Percentiles rank a stretch among this genome's conserved stretches.
These are phyloP conservation scores for Fusarium armeniacum DNA, from an alignment of 2,329 filamentous ascomycete genomes.

Conservation along the genomic window DNA sequence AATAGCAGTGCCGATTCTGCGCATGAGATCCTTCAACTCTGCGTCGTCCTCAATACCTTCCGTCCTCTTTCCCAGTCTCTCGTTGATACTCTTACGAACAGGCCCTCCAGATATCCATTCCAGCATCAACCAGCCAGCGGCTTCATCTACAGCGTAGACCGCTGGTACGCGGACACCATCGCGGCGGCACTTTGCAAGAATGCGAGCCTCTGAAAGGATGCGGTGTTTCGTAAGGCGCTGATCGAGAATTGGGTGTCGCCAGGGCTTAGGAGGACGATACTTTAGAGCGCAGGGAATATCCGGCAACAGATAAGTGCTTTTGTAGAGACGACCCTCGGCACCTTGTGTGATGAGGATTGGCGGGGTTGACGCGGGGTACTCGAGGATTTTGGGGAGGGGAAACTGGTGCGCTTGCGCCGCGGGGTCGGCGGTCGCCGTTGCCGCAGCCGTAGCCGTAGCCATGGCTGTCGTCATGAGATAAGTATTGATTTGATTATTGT, in stretches of 20 bases:
- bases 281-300: slow-evolving; percentile 83
- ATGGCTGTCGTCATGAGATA: slow-evolving; percentile 29
- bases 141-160: slow-evolving; percentile 77
- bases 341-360: slow-evolving; percentile 88
- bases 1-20: slow-evolving; percentile 77
- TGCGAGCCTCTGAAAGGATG: slow-evolving; percentile 88
- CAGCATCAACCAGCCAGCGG: slow-evolving; percentile 80
- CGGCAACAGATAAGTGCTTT: slow-evolving; percentile 81
- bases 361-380: slow-evolving; percentile 69
- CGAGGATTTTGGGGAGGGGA: slow-evolving; percentile 75
- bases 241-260: slow-evolving; percentile 92
- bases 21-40: slow-evolving; percentile 73
- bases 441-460: slow-evolving; percentile 35
- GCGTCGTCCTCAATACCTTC: slow-evolving; percentile 59
- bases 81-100: slow-evolving; percentile 77
- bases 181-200: slow-evolving; percentile 81
- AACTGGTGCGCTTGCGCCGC: slow-evolving; percentile 53
- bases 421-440: slow-evolving; percentile 37
- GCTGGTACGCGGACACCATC: slow-evolving; percentile 87
- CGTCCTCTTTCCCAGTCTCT: slow-evolving; percentile 70
- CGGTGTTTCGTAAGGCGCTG: slow-evolving; percentile 87
- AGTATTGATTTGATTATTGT: slow-evolving; percentile 10
- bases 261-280: slow-evolving; percentile 90
- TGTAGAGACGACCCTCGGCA: slow-evolving; percentile 95
- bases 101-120: slow-evolving; percentile 86